Base-by-base conservation (phyloP, 805 yeast species). In the Schwanniomyces occidentalis region DNA sequence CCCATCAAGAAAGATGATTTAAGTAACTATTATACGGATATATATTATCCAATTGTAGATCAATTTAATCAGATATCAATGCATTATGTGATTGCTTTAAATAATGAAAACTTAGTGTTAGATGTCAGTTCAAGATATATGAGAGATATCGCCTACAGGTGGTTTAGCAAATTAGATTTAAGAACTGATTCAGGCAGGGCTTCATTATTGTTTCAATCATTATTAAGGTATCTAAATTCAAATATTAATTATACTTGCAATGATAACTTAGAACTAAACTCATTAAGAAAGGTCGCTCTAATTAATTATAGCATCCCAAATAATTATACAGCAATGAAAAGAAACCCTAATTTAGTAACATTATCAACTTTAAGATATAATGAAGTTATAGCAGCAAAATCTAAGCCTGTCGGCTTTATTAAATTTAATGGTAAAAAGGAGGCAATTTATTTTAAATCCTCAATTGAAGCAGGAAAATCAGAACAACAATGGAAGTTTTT, bases 81-180 rank as follows among this genome's bases (percentile, higher is more conserved):
- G 65, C 56, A 49, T 24, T 57, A 54, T 30, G 64, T 60, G 2
- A 34, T 62, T 7, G 25, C 58, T 5, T 31, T 52, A 6, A 48
- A 48, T 21, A 17, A 37, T n/a, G 30, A 44, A 3, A 44, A 45
- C 16, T 33, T 43, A 6, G 35, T 57, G 2, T 12, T 56, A 8
- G 67, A 61, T 30, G 61, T 58, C 1, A 51, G 59, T 22, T 38
- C 65, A 2, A 37, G 68, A 27, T 62, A 62, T 32, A 60, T 60
- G 64, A 44, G 37, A 3, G 48, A 59, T 35, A 50, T 61, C 5
- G 35, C 56, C 6, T 58, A 60, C 34, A 32, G 68, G 14, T 59
- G 53, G 49, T 61, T 59, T 32, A 36, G 46, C 8, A 44, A 38
- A 19, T 35, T 60, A 24, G 65, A 61, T 38, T 41, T 61, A 10